These are phyloP conservation scores for Solanum tarijense DNA, from an alignment of 257 asterid genomes.

Conservation along the genomic window DNA sequence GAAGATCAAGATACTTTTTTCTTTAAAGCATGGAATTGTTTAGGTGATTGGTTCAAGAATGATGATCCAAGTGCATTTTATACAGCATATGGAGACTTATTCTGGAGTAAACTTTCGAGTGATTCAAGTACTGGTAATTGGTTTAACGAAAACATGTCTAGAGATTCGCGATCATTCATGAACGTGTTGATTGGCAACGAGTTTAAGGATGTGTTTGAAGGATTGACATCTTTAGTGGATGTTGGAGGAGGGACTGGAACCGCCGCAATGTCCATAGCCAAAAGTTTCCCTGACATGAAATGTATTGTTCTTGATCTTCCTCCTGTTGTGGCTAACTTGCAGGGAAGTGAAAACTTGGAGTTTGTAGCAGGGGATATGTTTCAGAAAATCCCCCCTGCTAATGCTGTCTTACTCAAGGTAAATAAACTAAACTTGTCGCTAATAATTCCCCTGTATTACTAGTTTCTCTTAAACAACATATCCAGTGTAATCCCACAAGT, in stretches of 20 bases:
- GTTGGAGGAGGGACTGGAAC: constrained; percentile 27
- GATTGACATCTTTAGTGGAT: constrained; percentile 13
- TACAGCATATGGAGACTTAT: background rate
- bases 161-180: constrained; percentile 3
- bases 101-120: constrained; percentile 4
- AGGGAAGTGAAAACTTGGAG: background rate
- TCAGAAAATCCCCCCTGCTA: constrained; percentile 5
- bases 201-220: constrained; percentile 4
- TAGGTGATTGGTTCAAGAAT: constrained; percentile 3
- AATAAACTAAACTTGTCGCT: background rate
- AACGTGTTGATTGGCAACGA: background rate
- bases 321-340: constrained; percentile 11
- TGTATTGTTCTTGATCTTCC: constrained; percentile 21
- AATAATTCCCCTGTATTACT: background rate
- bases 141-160: constrained; percentile 14
- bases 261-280: constrained; percentile 8
- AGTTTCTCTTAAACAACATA: background rate
- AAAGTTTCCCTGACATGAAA: constrained; percentile 4
- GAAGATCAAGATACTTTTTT: background rate
- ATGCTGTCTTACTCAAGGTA: constrained; percentile 13
- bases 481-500: background rate
- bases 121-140: background rate
- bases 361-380: constrained; percentile 17
- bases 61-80: background rate
- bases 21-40: background rate